Evolutionary conservation across 139 green algal species (phyloP).

Genomic region (Nannochloris sp.): DNA sequence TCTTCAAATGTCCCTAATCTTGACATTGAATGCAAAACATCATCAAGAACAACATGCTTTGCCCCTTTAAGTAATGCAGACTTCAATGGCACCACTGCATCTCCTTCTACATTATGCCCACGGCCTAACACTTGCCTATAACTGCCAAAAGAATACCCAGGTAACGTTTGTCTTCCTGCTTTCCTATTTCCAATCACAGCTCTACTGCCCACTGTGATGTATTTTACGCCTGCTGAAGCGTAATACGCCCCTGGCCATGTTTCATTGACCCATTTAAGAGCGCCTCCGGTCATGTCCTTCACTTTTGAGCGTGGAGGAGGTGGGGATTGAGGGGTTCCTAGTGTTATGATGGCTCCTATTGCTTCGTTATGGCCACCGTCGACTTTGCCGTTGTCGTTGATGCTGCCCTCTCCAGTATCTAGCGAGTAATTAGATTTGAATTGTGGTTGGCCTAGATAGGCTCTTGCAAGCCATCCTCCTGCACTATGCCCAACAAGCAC

Average conservation of each 20-base stretch:
- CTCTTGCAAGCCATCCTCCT: slow-evolving; percentile 31
- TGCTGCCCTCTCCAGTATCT: not conserved
- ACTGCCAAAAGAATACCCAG: slow-evolving; percentile 7
- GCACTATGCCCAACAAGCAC: slow-evolving; percentile 53
- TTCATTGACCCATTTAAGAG: slow-evolving; percentile 51
- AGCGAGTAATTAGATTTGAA: no score
- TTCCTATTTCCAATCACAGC: not conserved
- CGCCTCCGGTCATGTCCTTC: slow-evolving; percentile 54
- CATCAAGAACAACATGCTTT: slow-evolving; percentile 51
- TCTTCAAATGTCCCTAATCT: slow-evolving; percentile 52
- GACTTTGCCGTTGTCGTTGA: not conserved
- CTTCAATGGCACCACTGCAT: slow-evolving; percentile 61
- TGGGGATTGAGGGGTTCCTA: slow-evolving; percentile 54
- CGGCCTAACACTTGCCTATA: slow-evolving; percentile 40
- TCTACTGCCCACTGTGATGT: slow-evolving; percentile 13
- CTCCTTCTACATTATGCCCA: slow-evolving; percentile 43
- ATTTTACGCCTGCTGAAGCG: slow-evolving; percentile 35
- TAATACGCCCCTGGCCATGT: slow-evolving; percentile 57
- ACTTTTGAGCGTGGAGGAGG: slow-evolving; percentile 22
- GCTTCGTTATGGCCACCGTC: slow-evolving; percentile 7
- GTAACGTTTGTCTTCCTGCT: slow-evolving; percentile 16
- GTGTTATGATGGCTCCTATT: slow-evolving; percentile 45
- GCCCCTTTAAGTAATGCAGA: slow-evolving; percentile 44
- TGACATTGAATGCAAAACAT: slow-evolving; percentile 56
- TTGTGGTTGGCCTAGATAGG: not conserved